Percentiles rank a stretch among this genome's conserved stretches.
These are phyloP conservation scores for Parsonsia alboflavescens DNA, from an alignment of 257 asterid species.

Conservation along the genomic window DNA sequence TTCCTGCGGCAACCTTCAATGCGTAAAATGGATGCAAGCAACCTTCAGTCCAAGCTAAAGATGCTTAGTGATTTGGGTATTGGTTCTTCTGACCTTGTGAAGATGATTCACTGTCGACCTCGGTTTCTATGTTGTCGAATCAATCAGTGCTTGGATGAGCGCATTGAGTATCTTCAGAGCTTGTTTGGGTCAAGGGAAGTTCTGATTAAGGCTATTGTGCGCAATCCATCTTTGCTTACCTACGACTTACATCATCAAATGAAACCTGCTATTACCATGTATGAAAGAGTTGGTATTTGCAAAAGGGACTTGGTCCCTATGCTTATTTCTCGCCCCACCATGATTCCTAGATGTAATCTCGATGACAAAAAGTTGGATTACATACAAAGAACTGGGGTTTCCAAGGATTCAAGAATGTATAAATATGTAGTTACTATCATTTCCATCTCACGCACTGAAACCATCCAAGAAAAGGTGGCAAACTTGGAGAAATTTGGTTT, in stretches of 20 bases:
- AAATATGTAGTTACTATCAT: constrained; percentile 66
- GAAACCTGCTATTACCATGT: constrained; percentile 52
- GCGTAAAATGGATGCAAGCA: constrained; percentile 31
- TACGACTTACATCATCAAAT: constrained; percentile 57
- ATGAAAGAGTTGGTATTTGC: constrained; percentile 56
- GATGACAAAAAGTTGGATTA: constrained; percentile 55
- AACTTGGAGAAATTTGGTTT: constrained; percentile 68
- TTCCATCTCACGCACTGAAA: constrained; percentile 63
- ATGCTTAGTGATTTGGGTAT: constrained; percentile 51
- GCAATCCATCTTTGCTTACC: constrained; percentile 75
- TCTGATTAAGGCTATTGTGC: constrained; percentile 56
- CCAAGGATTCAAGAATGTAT: constrained; percentile 52
- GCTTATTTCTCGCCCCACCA: constrained; percentile 65
- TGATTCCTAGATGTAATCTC: constrained; percentile 55
- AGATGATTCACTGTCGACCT: constrained; percentile 63
- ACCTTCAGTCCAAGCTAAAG: constrained; percentile 53
- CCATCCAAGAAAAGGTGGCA: constrained; percentile 58
- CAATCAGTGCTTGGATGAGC: constrained; percentile 40
- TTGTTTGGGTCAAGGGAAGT: constrained; percentile 54
- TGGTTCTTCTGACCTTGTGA: constrained; percentile 47
- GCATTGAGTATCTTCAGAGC: constrained; percentile 44
- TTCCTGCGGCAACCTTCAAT: constrained; percentile 54
- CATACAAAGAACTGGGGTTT: constrained; percentile 54
- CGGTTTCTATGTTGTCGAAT: constrained; percentile 55
- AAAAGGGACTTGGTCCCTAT: constrained; percentile 47